phyloP scores from a whole-genome alignment of 2,329 filamentous ascomycete genomes.

The Neofusicoccum sp. region DNA sequence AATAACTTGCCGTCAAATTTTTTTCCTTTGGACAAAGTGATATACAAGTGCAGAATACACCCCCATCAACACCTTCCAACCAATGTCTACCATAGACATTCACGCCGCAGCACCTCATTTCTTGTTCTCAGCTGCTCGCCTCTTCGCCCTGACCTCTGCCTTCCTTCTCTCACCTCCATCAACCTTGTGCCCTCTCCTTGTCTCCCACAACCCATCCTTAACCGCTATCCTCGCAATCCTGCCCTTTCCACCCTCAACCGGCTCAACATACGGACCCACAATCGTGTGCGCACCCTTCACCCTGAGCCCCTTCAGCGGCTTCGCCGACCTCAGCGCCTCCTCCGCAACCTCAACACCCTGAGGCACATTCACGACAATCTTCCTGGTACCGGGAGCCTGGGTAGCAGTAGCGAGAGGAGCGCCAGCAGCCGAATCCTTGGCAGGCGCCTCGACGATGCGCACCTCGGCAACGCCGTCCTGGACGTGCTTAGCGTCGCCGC shows the following conservation, averaged over 20 bases:
- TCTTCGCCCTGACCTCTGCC: slow-evolving; percentile 85
- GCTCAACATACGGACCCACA: slow-evolving; percentile 72
- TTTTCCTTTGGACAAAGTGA: neutral
- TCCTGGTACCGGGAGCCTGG: slow-evolving; percentile 57
- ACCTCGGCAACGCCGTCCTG: slow-evolving; percentile 61
- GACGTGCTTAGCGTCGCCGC: slow-evolving; percentile 81
- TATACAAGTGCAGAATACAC: neutral
- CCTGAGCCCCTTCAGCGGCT: slow-evolving; percentile 56
- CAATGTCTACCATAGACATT: neutral
- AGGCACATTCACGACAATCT: slow-evolving; percentile 62
- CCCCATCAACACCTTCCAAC: neutral
- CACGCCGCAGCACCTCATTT: slow-evolving; percentile 44
- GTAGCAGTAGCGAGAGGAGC: slow-evolving; percentile 51
- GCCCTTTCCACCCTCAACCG: slow-evolving; percentile 63
- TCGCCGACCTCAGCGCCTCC: slow-evolving; percentile 18
- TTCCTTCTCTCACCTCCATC: slow-evolving; percentile 93
- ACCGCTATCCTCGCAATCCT: slow-evolving; percentile 68
- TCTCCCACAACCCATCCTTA: slow-evolving; percentile 91
- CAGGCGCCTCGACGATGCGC: slow-evolving; percentile 59
- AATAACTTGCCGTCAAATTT: no score
- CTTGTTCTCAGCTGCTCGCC: slow-evolving; percentile 75
- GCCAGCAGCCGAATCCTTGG: neutral
- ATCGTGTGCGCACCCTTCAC: slow-evolving; percentile 71
- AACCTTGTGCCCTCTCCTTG: slow-evolving; percentile 83
- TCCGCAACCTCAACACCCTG: slow-evolving; percentile 40